Evolutionary conservation across 768 basidiomycete genomes (phyloP), one percentile per base, ranked within the genome.

Genomic region (Russula foetens): DNA sequence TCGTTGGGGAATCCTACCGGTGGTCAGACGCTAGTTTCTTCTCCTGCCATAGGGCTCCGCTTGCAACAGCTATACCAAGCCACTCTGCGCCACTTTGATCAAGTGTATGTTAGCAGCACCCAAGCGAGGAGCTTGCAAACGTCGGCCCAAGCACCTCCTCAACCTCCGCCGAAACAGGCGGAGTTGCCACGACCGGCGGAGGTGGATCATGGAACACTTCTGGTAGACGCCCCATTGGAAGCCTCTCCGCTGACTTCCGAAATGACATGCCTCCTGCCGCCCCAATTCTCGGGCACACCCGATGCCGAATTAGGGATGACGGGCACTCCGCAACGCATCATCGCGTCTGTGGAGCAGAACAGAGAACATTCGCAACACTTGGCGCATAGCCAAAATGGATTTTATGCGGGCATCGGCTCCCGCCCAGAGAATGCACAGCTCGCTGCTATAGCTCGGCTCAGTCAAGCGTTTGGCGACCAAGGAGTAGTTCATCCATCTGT

Each of bases 321-420:
- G 35, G 56, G 17, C 43, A 38, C 58, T 19, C 61, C 61, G 5
- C 38, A 52, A 4, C 21, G 58, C 29, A 23, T 62, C 1, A 48
- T 62, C 15, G n/a, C 28, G n/a, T 62, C 53, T 35, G 45, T 62
- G 47, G 61, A 62, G 6, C 61, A 58, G 23, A 28, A 58, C 35
- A 39, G 61, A 17, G 61, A 62, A 14, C 35, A 53, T 9, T 43
- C 58, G 23, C 61, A 62, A 35, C 56, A 56, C 12, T 8, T 56
- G 0, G 56, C 56, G 9, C 61, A 62, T 28, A 56, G 58, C 17
- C 61, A 62, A 51, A 62, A 48, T 14, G 61, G 61, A 15, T 62
- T 62, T 15, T 56, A 56, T n/a, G 19, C 39, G 4, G 61, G 38
- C 43, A 44, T 62, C 8, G 53, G 54, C 21, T 56, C 53, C 23